These are phyloP conservation scores for Trichophyton benhamiae DNA, from an alignment of 2,329 filamentous ascomycete species.

Conservation along the genomic window DNA sequence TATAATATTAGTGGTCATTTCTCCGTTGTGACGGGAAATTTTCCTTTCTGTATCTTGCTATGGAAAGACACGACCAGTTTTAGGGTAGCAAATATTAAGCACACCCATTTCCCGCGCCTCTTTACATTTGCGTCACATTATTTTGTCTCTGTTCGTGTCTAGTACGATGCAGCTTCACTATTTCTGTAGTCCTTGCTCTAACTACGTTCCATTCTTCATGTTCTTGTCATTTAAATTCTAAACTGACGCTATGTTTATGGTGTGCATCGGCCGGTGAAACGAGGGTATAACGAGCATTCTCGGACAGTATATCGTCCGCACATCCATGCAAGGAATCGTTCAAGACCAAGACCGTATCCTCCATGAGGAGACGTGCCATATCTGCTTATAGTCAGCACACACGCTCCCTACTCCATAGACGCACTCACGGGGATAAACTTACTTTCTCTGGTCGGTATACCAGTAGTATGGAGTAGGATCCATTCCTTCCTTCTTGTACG, in stretches of 20 bases:
- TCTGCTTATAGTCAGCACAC: slow-evolving; percentile 31
- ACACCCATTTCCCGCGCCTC: not conserved
- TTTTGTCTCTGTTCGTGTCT: not conserved
- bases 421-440: slow-evolving; percentile 31
- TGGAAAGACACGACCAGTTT: not conserved
- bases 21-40: not conserved
- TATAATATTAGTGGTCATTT: not conserved
- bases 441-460: slow-evolving; percentile 97
- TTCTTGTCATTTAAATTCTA: slow-evolving; percentile 1
- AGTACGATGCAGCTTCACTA: not conserved
- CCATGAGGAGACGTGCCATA: slow-evolving; percentile 88
- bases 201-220: not conserved
- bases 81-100: not conserved
- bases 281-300: slow-evolving; percentile 43
- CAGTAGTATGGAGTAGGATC: slow-evolving; percentile 83
- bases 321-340: slow-evolving; percentile 62
- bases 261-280: slow-evolving; percentile 40
- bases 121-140: not conserved
- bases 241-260: slow-evolving; percentile 22
- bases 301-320: slow-evolving; percentile 54
- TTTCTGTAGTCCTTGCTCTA: not conserved
- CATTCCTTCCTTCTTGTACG: slow-evolving; percentile 78
- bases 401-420: slow-evolving; percentile 7
- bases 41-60: not conserved
- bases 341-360: slow-evolving; percentile 83